A percentile compares a stretch with the other conserved stretches of the same genome.
These are phyloP conservation scores for Ottelia alismoides DNA, from an alignment of 106 monocot species.

Conservation along the genomic window DNA sequence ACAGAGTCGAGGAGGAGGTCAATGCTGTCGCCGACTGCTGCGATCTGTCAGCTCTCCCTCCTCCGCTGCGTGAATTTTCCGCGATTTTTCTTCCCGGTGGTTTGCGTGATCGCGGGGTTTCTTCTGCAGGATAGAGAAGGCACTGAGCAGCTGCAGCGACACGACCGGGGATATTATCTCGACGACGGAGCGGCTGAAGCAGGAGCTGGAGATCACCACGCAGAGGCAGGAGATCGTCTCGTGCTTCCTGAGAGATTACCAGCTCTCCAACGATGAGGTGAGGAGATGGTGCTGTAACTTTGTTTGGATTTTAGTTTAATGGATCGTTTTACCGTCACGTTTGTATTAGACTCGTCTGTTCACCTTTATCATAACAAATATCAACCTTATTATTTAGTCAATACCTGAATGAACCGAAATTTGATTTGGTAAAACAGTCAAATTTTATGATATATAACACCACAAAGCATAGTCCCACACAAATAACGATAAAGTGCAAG, in stretches of 20 bases:
- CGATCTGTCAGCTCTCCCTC: slow-evolving; percentile 35
- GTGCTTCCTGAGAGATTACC: slow-evolving; percentile 92
- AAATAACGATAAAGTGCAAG: too few species aligned
- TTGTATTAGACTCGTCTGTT: too few species aligned
- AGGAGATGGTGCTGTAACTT: not conserved
- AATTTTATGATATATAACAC: too few species aligned
- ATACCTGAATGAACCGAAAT: too few species aligned
- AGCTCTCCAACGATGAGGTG: slow-evolving; percentile 93
- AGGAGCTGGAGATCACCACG: slow-evolving; percentile 79
- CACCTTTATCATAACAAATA: too few species aligned
- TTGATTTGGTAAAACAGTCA: too few species aligned
- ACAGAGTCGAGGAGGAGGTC: slow-evolving; percentile 68
- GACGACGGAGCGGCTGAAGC: slow-evolving; percentile 86
- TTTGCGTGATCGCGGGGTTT: not conserved
- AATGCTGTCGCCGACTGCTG: slow-evolving; percentile 62
- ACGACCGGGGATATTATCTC: slow-evolving; percentile 87
- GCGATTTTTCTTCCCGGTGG: not conserved
- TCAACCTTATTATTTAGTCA: too few species aligned
- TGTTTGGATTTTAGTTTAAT: not conserved
- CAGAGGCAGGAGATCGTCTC: slow-evolving; percentile 92
- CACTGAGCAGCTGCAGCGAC: slow-evolving; percentile 58
- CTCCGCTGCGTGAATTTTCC: not conserved
- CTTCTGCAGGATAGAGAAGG: slow-evolving; percentile 54
- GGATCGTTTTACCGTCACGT: too few species aligned
- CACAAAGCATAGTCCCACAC: too few species aligned